phyloP scores from a whole-genome alignment of 805 yeast species.

The Candida dendrica region DNA sequence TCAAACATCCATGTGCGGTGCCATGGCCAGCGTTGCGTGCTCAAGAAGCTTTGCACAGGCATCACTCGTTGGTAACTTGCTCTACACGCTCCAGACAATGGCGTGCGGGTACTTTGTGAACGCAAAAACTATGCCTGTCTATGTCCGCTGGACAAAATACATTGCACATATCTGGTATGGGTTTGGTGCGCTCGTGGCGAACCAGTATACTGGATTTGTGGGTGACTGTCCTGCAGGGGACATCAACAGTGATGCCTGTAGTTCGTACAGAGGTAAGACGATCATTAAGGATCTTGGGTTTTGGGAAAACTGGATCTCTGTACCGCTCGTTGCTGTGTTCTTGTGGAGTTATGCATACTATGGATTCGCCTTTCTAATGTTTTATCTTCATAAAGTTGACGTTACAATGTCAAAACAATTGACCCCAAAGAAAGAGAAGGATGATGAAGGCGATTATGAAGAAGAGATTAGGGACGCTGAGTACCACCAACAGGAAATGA shows the following conservation, averaged over 20 bases:
- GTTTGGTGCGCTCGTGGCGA: conserved; percentile 60
- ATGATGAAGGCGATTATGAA: conserved; percentile 2
- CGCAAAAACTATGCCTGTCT: conserved; percentile 69
- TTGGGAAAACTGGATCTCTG: conserved; percentile 53
- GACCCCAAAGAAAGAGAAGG: conserved; percentile 1
- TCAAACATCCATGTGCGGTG: conserved; percentile 49
- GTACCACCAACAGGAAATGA: not conserved
- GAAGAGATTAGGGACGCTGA: not conserved
- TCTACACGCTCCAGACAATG: conserved; percentile 50
- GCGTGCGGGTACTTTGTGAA: conserved; percentile 80
- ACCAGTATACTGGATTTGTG: conserved; percentile 53
- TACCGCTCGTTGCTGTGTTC: conserved; percentile 55
- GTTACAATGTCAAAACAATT: conserved; percentile 17
- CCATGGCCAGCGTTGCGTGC: conserved; percentile 28
- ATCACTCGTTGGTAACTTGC: conserved; percentile 15
- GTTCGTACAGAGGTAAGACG: conserved; percentile 44
- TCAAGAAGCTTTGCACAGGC: conserved; percentile 20
- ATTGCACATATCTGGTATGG: conserved; percentile 73
- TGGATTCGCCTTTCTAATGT: conserved; percentile 37
- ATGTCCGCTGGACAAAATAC: conserved; percentile 80
- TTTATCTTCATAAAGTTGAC: conserved; percentile 35
- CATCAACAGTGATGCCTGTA: conserved; percentile 28
- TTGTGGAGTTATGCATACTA: conserved; percentile 55
- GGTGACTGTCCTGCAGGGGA: conserved; percentile 49
- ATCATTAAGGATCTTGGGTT: conserved; percentile 55